Base-by-base conservation (phyloP, 164 flowering plant species). In the Stephania yunnanensis region DNA sequence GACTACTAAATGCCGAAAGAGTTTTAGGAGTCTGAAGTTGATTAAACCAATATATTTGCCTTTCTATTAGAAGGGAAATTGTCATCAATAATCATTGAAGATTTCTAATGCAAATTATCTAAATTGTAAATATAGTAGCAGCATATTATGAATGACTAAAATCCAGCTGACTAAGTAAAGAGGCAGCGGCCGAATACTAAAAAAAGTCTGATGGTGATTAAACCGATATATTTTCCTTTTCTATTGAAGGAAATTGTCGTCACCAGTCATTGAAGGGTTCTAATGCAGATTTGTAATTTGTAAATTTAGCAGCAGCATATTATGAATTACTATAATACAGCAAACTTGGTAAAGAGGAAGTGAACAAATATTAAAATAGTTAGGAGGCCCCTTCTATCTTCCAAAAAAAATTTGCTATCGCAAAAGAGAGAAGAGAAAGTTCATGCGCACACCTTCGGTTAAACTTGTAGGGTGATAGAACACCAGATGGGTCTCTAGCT, bases 401-500 rank as follows among this genome's bases (percentile, higher is more conserved):
- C 7, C 63, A 58, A 15, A 67, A n/a, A n/a, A 22, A 64, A 55
- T 68, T 65, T 55, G 17, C 12, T n/a, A 3, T 25, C 2, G 71
- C 20, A 12, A 7, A 63, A 72, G 44, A 52, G 76, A 30, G 1
- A 53, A 72, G 42, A 48, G 71, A 71, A 10, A 69, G 50, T 12
- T 61, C 11, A 70, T 30, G n/a, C 46, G 13, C 15, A 70, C 71
- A 88, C 92, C 97, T 87, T 79, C 97, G 94, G 68, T 74, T 84
- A 82, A 90, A 90, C 71, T 77, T 82, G 83, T 85, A 89, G 10
- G 94, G 92, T 1, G 94, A 92, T 1, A 92, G 85, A 77, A 81
- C 3, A 63, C 97, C 94, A 67, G 97, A 89, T 76, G 88, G 77
- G 77, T 92, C 97, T 81, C 88, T 86, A 30, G 97, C 94, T 11